Percentiles rank a stretch among this genome's conserved stretches.
Conservation (phyloP, 1,284 basidiomycete genomes). For the Grifola frondosa region DNA sequence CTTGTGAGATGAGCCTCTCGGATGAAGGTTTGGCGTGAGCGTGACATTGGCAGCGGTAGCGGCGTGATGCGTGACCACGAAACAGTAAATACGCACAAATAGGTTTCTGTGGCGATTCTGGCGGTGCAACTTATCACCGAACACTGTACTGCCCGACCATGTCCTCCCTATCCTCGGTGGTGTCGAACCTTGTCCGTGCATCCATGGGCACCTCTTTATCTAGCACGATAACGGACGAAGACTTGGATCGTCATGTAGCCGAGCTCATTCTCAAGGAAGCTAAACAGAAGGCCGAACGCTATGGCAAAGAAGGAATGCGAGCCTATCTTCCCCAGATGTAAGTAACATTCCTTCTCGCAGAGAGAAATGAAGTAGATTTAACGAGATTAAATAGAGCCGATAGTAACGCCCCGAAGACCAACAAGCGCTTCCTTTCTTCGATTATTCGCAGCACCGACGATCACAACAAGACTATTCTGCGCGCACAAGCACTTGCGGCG, state of each 20-base stretch:
- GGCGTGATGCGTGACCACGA: too few species aligned
- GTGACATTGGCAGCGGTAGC: too few species aligned
- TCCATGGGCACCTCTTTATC: conserved; percentile 73
- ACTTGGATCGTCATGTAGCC: conserved; percentile 86
- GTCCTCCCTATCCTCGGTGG: conserved; percentile 75
- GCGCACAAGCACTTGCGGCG: conserved; percentile 74
- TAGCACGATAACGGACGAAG: conserved; percentile 69
- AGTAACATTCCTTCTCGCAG: conserved; percentile 22
- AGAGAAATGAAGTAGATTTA: neutral
- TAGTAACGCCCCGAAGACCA: conserved; percentile 75
- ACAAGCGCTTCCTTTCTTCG: conserved; percentile 87
- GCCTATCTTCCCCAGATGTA: conserved; percentile 59
- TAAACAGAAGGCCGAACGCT: conserved; percentile 80
- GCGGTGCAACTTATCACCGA: neutral
- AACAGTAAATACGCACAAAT: conserved; percentile 11
- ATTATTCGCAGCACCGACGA: conserved; percentile 91
- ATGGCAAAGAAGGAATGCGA: conserved; percentile 62
- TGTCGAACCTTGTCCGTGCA: conserved; percentile 81
- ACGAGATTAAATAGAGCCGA: conserved; percentile 22
- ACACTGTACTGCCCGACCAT: conserved; percentile 19
- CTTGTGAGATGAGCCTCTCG: too few species aligned
- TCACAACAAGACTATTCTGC: conserved; percentile 83
- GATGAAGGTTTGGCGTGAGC: too few species aligned
- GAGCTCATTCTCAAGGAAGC: conserved; percentile 88
- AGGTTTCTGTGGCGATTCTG: neutral